These are phyloP conservation scores for Sugiyamaella xylanicola DNA, from an alignment of 1,139 yeast genomes.

Conservation along the genomic window DNA sequence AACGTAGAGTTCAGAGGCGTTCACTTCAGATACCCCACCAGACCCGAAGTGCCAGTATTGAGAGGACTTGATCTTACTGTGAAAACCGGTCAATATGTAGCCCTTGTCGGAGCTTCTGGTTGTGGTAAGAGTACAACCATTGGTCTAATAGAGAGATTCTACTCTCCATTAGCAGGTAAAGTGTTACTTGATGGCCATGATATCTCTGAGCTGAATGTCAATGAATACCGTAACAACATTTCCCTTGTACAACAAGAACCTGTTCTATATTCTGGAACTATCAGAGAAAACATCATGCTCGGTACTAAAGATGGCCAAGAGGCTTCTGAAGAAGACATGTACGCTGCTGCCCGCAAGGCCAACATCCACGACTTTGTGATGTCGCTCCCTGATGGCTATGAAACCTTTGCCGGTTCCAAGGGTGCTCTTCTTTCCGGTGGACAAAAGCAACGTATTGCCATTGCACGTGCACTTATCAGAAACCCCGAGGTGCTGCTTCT, in stretches of 20 bases:
- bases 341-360: constrained; percentile 73
- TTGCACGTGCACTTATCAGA: constrained; percentile 74
- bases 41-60: constrained; percentile 74
- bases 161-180: constrained; percentile 68
- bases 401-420: constrained; percentile 80
- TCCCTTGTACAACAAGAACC: constrained; percentile 91
- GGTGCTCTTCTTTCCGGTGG: constrained; percentile 84
- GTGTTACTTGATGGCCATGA: constrained; percentile 71
- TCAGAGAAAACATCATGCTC: constrained; percentile 77
- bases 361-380: constrained; percentile 78
- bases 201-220: constrained; percentile 67
- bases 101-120: constrained; percentile 95
- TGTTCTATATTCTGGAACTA: constrained; percentile 80
- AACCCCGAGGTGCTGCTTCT: constrained; percentile 65
- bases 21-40: constrained; percentile 78
- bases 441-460: constrained; percentile 78
- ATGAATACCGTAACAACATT: constrained; percentile 67
- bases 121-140: constrained; percentile 93
- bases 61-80: constrained; percentile 65
- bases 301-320: constrained; percentile 59
- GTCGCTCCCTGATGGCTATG: constrained; percentile 78
- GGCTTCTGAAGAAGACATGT: constrained; percentile 62
- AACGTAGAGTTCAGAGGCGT: constrained; percentile 66
- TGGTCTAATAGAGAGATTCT: constrained; percentile 76
- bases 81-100: constrained; percentile 80